A percentile compares a stretch with the other conserved stretches of the same genome.
Evolutionary conservation across 495 filamentous ascomycete species (phyloP).

Genomic region (Astrocystis sublimbata): DNA sequence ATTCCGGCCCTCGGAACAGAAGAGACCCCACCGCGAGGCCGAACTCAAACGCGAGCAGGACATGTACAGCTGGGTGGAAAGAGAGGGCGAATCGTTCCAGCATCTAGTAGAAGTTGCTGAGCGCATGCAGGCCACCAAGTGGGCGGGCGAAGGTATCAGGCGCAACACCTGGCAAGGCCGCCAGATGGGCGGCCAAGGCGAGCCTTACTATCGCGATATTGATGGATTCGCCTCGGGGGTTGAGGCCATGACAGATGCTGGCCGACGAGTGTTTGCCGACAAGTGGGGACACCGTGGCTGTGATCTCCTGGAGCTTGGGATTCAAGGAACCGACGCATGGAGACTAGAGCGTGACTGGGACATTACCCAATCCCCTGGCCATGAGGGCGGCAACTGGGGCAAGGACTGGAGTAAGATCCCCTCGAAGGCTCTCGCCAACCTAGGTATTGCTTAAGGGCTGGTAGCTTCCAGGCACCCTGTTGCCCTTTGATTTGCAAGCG

Average conservation of each 20-base stretch:
- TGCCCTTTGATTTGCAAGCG: conserved; percentile 4
- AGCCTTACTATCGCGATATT: conserved; percentile 57
- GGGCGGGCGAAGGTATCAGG: conserved; percentile 26
- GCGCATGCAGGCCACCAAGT: conserved; percentile 42
- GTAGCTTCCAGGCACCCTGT: background rate
- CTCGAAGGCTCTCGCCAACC: conserved; percentile 4
- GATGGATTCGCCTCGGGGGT: conserved; percentile 55
- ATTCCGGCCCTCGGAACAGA: conserved; percentile 10
- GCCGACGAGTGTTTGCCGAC: conserved; percentile 51
- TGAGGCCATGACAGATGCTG: conserved; percentile 50
- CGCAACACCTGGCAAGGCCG: conserved; percentile 57
- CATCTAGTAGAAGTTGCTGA: conserved; percentile 34
- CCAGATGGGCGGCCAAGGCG: conserved; percentile 57
- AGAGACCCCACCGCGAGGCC: conserved; percentile 26
- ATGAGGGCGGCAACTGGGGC: conserved; percentile 28
- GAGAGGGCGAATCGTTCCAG: conserved; percentile 40
- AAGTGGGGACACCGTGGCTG: conserved; percentile 55
- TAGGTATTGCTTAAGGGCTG: conserved; percentile 15
- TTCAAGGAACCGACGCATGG: conserved; percentile 39
- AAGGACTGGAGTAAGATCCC: conserved; percentile 28
- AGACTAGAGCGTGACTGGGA: conserved; percentile 42
- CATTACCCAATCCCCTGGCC: conserved; percentile 18
- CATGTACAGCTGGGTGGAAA: conserved; percentile 32
- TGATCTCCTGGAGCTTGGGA: conserved; percentile 27
- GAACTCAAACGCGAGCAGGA: conserved; percentile 32